Base-by-base conservation (phyloP, 129 eudicot species). In the Escallonia rubra region DNA sequence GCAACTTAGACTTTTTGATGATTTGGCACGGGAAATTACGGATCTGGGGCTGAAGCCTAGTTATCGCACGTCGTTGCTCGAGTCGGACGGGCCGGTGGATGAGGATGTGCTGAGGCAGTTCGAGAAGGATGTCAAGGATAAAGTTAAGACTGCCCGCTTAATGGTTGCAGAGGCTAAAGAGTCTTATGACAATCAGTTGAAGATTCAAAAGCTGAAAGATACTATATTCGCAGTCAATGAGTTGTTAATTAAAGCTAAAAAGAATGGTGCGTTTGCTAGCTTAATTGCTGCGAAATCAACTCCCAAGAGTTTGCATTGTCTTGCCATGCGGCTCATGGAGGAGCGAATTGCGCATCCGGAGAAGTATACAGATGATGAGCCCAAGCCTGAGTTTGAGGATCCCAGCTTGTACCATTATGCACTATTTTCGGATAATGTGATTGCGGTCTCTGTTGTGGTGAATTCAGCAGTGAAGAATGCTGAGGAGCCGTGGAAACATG, bases 291-390 rank as follows among this genome's bases (percentile, higher is more conserved):
- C 97, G 9, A 91, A 85, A 67, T 91, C 97, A 41, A 89, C 91
- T 60, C 97, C 97, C 6, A 91, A 91, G 80, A 91, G 97, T 71
- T 81, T 91, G 90, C 97, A 91, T 81, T 91, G 97, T 75, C 85
- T 91, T 72, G 96, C 96, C 8, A 91, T 91, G 97, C 83, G 93
- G 61, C 93, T 91, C 53, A 81, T 91, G 89, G 96, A 79, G 71
- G 97, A 91, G 75, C 82, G 87, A 70, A 91, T 91, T 55, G 78
- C 85, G 5, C 74, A 72, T 68, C 97, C 97, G 1, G 86, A 87
- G 60, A 81, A 78, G 66, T 91, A 85, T 65, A 78, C 14, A 62
- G 96, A 91, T 58, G 94, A 88, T 15, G 88, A 77, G 76, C 93
- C 96, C 41, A 85, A 83, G 70, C 80, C 90, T 55, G 90, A 91